Evolutionary conservation across 306 rosid genomes (phyloP).

Genomic region (Medicago ruthenica): DNA sequence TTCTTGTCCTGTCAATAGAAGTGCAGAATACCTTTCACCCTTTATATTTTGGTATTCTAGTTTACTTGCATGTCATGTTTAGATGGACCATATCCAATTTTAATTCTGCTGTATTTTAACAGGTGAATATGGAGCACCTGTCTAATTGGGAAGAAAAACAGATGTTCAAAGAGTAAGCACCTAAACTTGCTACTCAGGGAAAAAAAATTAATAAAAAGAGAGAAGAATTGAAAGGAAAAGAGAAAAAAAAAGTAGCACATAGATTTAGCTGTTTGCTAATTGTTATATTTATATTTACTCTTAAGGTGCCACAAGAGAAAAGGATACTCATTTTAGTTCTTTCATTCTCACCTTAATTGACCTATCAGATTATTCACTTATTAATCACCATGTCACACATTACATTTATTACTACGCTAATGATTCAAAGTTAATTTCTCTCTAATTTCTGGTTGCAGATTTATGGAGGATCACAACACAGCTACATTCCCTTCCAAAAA

Average conservation of each 20-base stretch:
- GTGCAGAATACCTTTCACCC: background rate
- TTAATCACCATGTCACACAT: background rate
- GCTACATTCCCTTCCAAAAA: slow-evolving; percentile 97
- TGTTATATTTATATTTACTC: slow-evolving; percentile 36
- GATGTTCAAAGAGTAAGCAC: slow-evolving; percentile 87
- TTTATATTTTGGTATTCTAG: background rate
- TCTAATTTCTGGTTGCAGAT: slow-evolving; percentile 57
- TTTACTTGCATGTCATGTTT: slow-evolving; percentile 20
- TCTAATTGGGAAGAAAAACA: slow-evolving; percentile 99
- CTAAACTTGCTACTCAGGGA: slow-evolving; percentile 19
- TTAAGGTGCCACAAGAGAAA: background rate
- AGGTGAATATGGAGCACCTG: slow-evolving; percentile 88
- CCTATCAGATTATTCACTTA: slow-evolving; percentile 1
- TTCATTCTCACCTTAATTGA: slow-evolving; percentile 7
- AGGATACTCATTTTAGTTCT: slow-evolving; percentile 16
- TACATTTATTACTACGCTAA: slow-evolving; percentile 9
- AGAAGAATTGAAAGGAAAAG: background rate
- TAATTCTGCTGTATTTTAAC: slow-evolving; percentile 43
- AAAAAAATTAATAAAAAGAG: background rate
- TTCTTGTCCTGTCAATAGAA: slow-evolving; percentile 1
- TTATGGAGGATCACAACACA: slow-evolving; percentile 99
- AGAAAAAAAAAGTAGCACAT: slow-evolving; percentile 8
- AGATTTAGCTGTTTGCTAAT: slow-evolving; percentile 10
- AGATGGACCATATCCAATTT: slow-evolving; percentile 8
- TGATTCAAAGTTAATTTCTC: slow-evolving; percentile 18